Conservation (phyloP, 495 filamentous ascomycete genomes). For the Aspergillus sclerotioniger region DNA sequence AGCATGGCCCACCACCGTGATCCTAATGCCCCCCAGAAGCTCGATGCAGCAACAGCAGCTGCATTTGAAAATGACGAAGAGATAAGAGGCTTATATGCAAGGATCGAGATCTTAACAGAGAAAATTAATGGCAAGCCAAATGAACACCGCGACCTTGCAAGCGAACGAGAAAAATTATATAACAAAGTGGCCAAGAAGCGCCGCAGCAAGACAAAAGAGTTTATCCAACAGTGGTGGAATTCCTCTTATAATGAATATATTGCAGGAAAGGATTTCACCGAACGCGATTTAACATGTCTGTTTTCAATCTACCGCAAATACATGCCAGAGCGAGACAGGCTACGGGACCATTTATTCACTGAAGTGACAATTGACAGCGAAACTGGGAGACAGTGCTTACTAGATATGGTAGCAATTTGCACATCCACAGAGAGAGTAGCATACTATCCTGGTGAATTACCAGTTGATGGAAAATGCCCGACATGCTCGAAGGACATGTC, state of each 20-base stretch:
- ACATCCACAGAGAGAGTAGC: slow-evolving; percentile 4
- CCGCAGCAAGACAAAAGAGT: slow-evolving; percentile 2
- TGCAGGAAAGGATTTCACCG: slow-evolving; percentile 7
- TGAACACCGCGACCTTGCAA: not conserved
- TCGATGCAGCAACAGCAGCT: slow-evolving; percentile 9
- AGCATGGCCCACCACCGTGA: slow-evolving; percentile 11
- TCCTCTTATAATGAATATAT: slow-evolving; percentile 13
- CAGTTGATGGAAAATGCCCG: slow-evolving; percentile 1
- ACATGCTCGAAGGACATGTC: slow-evolving; percentile 1
- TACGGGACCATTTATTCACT: slow-evolving; percentile 5
- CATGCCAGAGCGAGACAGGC: slow-evolving; percentile 5
- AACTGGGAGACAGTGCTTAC: slow-evolving; percentile 8
- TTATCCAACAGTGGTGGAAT: slow-evolving; percentile 8
- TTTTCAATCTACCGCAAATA: slow-evolving; percentile 12
- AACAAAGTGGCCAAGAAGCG: slow-evolving; percentile 3
- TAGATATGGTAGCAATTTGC: slow-evolving; percentile 9
- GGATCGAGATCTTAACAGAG: slow-evolving; percentile 1
- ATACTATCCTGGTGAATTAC: slow-evolving; percentile 4
- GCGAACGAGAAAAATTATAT: slow-evolving; percentile 6
- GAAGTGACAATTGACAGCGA: slow-evolving; percentile 7
- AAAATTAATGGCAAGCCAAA: slow-evolving; percentile 1
- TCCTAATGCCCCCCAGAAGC: slow-evolving; percentile 9
- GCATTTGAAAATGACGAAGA: slow-evolving; percentile 7
- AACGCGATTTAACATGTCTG: slow-evolving; percentile 7
- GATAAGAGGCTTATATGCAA: not conserved